Base-by-base conservation (phyloP, 1,284 basidiomycete species). In the Pterula multifida region DNA sequence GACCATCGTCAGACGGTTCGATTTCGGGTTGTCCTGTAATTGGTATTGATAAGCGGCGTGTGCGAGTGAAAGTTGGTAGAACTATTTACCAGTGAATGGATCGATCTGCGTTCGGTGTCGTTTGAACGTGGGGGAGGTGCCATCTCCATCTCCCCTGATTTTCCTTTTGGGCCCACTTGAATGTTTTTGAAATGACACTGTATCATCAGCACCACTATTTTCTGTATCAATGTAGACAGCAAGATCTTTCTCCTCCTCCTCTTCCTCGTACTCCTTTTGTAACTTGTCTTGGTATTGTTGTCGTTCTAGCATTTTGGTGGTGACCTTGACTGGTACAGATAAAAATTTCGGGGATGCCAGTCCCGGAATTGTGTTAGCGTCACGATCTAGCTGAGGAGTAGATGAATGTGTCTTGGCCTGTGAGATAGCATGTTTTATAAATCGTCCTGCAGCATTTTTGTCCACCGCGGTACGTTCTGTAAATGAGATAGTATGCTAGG, bases 381-480 rank as follows among this genome's bases (percentile, higher is more conserved):
- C 9, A 2, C 36, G 24, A 9, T 45, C 49, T 44, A 36, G 56
- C 12, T 39, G 47, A 36, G 35, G 36, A 46, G 4, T 21, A 32
- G 2, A 54, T 32, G 22, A 52, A 9, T 36, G 28, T 25, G 25
- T 49, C 56, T 68, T 66, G n/a, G 71, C 71, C 60, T 84, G 81
- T 0, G 79, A 65, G 49, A 90, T 85, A n/a, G 86, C 87, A 59
- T 86, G 76, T 61, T 83, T 85, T 62, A 90, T 90, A 64, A 90
- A 90, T 26, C 87, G 76, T 47, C 69, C 69, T 3, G 86, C 87
- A n/a, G 83, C 87, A 22, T 67, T 78, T 61, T 83, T 86, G 72
- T 90, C 86, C 48, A 90, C 55, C 28, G 68, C 67, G 36, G 66
- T 63, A 48, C 68, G 69, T 58, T 71, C 79, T 81, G 57, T 45